Percentiles rank a stretch among this genome's conserved stretches.
These are phyloP conservation scores for Candida dubliniensis DNA, from an alignment of 1,139 yeast species.

Conservation along the genomic window DNA sequence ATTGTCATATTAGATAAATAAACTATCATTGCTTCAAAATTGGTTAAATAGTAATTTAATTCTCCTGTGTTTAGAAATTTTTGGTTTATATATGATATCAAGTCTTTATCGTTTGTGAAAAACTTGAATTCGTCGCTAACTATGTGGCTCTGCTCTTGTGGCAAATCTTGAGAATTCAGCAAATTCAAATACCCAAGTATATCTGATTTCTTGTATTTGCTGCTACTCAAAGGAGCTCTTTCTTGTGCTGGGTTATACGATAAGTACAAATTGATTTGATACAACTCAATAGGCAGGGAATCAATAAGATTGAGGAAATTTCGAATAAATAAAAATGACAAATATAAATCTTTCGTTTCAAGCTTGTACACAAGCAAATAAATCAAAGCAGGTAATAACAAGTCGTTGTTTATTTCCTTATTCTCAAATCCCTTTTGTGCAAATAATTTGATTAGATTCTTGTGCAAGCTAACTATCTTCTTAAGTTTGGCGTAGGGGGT, in stretches of 20 bases:
- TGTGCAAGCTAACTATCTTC: conserved; percentile 34
- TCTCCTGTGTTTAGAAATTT: conserved; percentile 42
- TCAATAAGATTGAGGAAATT: conserved; percentile 38
- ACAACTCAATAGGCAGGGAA: conserved; percentile 28
- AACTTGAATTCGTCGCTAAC: conserved; percentile 18
- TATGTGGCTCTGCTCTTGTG: conserved; percentile 11
- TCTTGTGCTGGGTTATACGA: conserved; percentile 22
- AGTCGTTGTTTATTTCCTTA: conserved; percentile 38
- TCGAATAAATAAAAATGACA: conserved; percentile 40
- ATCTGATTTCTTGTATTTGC: conserved; percentile 16
- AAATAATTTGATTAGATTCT: conserved; percentile 28
- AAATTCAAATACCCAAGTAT: conserved; percentile 31
- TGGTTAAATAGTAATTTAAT: conserved; percentile 40
- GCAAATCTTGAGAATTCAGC: conserved; percentile 8
- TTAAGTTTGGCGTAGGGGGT: conserved; percentile 39
- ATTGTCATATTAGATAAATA: conserved; percentile 41
- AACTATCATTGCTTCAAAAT: conserved; percentile 43
- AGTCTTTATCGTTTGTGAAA: conserved; percentile 31
- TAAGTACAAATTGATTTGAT: conserved; percentile 15
- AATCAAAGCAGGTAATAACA: conserved; percentile 41
- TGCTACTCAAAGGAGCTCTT: conserved; percentile 9
- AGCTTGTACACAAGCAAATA: conserved; percentile 33
- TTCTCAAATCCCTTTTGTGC: conserved; percentile 20
- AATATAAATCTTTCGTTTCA: conserved; percentile 28
- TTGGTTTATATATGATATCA: conserved; percentile 28